Evolutionary conservation across 2,329 filamentous ascomycete species (phyloP).

Genomic region (Fusarium sp.): DNA sequence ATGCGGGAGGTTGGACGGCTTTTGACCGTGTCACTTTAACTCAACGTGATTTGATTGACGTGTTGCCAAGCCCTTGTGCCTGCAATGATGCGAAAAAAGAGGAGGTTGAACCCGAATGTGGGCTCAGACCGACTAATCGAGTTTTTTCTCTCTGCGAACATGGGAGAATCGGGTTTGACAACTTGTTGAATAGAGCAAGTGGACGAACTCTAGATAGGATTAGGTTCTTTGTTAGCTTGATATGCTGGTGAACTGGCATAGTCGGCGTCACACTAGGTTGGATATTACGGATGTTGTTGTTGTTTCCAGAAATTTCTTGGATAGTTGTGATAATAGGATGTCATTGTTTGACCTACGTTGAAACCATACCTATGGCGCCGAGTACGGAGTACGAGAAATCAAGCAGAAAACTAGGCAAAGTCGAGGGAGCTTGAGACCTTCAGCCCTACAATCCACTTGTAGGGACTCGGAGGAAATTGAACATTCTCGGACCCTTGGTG

Average conservation of each 20-base stretch:
- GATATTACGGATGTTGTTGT: not conserved
- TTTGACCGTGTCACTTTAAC: not conserved
- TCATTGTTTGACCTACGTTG: not conserved
- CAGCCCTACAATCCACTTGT: slow-evolving; percentile 31
- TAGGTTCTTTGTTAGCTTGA: not conserved
- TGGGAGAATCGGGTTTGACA: not conserved
- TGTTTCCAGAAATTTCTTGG: not conserved
- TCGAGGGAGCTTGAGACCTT: slow-evolving; percentile 1
- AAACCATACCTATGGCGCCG: not conserved
- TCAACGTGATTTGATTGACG: not conserved
- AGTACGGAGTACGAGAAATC: not conserved
- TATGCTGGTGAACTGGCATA: not conserved
- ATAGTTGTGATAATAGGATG: not conserved
- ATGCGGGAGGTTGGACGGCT: not conserved
- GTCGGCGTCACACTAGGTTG: not conserved
- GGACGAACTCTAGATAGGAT: not conserved
- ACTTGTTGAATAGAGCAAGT: not conserved
- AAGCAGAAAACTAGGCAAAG: not conserved
- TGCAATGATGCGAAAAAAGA: not conserved
- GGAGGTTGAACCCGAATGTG: slow-evolving; percentile 20
- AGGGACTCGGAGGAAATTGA: not conserved
- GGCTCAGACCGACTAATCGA: not conserved
- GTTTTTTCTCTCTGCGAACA: not conserved
- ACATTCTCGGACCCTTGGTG: not conserved
- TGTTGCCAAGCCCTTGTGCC: not conserved